Evolutionary conservation across 257 asterid species (phyloP).

Genomic region (Rehmannia glutinosa): DNA sequence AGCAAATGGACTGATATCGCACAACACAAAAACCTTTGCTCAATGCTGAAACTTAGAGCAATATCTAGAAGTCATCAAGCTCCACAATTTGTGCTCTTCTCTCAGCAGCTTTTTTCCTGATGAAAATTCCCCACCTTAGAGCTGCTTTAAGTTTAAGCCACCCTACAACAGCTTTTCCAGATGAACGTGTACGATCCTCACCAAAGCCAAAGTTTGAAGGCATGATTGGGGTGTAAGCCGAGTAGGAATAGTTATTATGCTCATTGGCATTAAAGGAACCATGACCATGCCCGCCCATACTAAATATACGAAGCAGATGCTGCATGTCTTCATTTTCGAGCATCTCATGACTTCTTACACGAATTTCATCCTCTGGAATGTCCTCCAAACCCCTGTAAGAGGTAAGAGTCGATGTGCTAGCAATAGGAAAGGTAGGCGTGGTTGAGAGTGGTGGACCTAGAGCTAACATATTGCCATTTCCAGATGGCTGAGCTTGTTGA

Average conservation of each 20-base stretch:
- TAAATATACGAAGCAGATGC: conserved; percentile 71
- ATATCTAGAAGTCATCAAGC: conserved; percentile 55
- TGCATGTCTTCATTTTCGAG: conserved; percentile 95
- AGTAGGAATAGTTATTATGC: conserved; percentile 36
- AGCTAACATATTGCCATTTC: conserved; percentile 47
- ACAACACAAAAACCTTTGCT: not conserved
- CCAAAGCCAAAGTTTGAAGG: conserved; percentile 47
- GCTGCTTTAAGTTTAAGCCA: conserved; percentile 99
- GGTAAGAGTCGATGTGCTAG: conserved; percentile 46
- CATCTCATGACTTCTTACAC: conserved; percentile 87
- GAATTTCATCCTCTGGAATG: conserved; percentile 77
- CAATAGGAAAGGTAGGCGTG: conserved; percentile 41
- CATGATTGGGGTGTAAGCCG: conserved; percentile 47
- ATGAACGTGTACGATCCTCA: conserved; percentile 65
- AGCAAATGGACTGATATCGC: not conserved
- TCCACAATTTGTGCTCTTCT: conserved; percentile 84
- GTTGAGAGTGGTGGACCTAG: conserved; percentile 61
- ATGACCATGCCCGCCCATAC: conserved; percentile 60
- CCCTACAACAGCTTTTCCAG: conserved; percentile 98
- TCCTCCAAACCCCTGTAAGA: conserved; percentile 57
- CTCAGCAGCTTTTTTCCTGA: conserved; percentile 94
- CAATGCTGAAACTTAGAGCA: not conserved
- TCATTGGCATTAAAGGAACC: conserved; percentile 43
- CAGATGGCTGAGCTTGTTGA: conserved; percentile 50
- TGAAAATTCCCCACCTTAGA: conserved; percentile 92